Conservation (phyloP, 345 rosid genomes). For the Gossypium ekmanianum region DNA sequence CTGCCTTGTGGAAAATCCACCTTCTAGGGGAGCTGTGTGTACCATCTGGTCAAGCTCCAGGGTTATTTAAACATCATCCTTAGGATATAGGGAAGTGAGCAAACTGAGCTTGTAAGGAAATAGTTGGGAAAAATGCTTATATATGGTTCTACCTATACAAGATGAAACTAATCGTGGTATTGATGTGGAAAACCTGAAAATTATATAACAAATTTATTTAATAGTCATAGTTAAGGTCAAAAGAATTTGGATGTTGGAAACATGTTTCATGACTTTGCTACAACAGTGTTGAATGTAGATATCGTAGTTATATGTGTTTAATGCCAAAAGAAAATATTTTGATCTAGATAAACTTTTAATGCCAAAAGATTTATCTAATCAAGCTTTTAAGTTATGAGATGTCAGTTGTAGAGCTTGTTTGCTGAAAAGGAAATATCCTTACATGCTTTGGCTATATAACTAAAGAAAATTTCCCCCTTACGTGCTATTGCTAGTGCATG, state of each 20-base stretch:
- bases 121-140: background rate
- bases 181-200: background rate
- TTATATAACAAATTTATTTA: background rate
- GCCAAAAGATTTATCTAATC: background rate
- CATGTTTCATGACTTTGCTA: conserved; percentile 2
- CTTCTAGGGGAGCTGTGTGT: background rate
- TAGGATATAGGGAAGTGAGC: background rate
- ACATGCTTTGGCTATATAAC: background rate
- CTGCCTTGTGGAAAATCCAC: background rate
- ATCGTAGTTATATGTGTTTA: background rate
- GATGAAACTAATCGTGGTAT: background rate
- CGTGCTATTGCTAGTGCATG: background rate
- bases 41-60: background rate
- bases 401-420: background rate
- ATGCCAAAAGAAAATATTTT: background rate
- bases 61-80: background rate
- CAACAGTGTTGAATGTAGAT: background rate
- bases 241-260: background rate
- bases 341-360: background rate
- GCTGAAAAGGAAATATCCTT: background rate
- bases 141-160: background rate
- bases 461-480: background rate
- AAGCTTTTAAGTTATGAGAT: background rate
- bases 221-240: background rate
- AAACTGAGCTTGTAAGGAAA: background rate